phyloP scores from a whole-genome alignment of 352 stramenopile species.

The Elongisporangium prolatum region DNA sequence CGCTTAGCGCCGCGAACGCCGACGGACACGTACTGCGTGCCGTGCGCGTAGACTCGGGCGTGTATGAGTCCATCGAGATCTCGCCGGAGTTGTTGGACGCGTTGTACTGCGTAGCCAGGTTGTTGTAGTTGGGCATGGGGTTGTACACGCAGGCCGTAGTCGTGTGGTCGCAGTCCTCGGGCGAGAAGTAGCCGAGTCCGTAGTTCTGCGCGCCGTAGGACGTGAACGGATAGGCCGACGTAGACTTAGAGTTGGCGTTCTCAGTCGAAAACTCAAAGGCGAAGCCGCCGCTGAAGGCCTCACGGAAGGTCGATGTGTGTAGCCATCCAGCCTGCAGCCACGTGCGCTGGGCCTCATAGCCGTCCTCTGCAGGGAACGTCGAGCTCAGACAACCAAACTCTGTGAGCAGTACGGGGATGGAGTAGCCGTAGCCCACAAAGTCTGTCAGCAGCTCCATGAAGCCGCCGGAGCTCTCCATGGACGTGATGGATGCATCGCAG shows the following conservation, averaged over 20 bases:
- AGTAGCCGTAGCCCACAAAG: slow-evolving; percentile 51
- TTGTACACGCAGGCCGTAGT: slow-evolving; percentile 56
- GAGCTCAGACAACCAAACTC: slow-evolving; percentile 79
- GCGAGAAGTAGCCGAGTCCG: slow-evolving; percentile 81
- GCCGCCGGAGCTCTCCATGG: slow-evolving; percentile 26
- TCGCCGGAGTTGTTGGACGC: slow-evolving; percentile 27
- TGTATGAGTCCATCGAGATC: slow-evolving; percentile 25
- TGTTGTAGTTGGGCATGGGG: slow-evolving; percentile 76
- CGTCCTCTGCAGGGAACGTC: slow-evolving; percentile 46
- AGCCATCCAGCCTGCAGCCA: slow-evolving; percentile 62
- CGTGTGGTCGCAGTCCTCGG: slow-evolving; percentile 60
- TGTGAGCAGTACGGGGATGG: slow-evolving; percentile 73
- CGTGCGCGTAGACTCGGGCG: slow-evolving; percentile 15
- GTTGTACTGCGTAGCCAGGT: slow-evolving; percentile 53
- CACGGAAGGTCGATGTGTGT: slow-evolving; percentile 31
- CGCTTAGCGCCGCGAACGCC: slow-evolving; percentile 24
- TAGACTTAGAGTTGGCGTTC: slow-evolving; percentile 47
- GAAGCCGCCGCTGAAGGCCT: slow-evolving; percentile 66
- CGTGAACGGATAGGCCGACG: slow-evolving; percentile 68
- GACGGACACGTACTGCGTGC: slow-evolving; percentile 29
- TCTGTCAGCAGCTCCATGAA: slow-evolving; percentile 46
- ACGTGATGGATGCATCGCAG: slow-evolving; percentile 46
- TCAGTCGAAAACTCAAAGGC: slow-evolving; percentile 85
- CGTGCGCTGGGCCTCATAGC: slow-evolving; percentile 62
- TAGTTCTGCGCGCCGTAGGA: slow-evolving; percentile 76